A percentile compares a stretch with the other conserved stretches of the same genome.
phyloP scores from a whole-genome alignment of 495 filamentous ascomycete species.

The Hypoxylon subgilvum region DNA sequence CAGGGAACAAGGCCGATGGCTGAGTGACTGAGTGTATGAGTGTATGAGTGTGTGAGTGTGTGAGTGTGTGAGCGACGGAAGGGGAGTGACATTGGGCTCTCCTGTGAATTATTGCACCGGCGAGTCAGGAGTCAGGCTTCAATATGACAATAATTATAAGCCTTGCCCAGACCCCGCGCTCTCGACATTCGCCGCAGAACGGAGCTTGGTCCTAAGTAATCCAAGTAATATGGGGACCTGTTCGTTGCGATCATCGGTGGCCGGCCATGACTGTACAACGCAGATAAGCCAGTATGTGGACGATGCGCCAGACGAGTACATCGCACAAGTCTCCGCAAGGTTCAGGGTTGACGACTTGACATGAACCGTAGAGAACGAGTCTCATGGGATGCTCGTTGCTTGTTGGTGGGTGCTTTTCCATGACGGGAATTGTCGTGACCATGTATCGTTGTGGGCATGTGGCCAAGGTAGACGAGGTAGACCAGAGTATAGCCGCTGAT shows the following conservation, averaged over 20 bases:
- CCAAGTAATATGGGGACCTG: conserved; percentile 27
- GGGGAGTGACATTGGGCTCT: conserved; percentile 30
- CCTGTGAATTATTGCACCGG: conserved; percentile 30
- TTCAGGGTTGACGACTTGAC: conserved; percentile 10
- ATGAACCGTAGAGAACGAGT: not conserved
- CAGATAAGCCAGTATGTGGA: conserved; percentile 26
- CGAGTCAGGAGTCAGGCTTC: conserved; percentile 36
- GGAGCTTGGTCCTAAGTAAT: conserved; percentile 33
- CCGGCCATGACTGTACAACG: conserved; percentile 30
- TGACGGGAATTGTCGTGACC: conserved; percentile 14
- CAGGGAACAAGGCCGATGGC: too few relatives aligned
- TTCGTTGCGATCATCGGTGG: conserved; percentile 37
- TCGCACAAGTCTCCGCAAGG: conserved; percentile 20
- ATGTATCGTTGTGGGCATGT: conserved; percentile 5
- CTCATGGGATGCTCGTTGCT: not conserved
- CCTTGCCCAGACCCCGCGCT: conserved; percentile 40
- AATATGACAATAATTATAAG: conserved; percentile 37
- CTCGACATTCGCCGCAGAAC: conserved; percentile 29
- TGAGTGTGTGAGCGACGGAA: too few relatives aligned
- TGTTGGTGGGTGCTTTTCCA: not conserved
- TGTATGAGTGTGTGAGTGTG: too few relatives aligned
- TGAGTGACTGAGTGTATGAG: too few relatives aligned
- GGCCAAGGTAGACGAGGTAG: not conserved
- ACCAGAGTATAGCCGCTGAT: conserved; percentile 26
- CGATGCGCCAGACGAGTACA: conserved; percentile 16